Base-by-base conservation (phyloP, 192 early-diverging fungal genomes). In the Entomortierella lignicola region DNA sequence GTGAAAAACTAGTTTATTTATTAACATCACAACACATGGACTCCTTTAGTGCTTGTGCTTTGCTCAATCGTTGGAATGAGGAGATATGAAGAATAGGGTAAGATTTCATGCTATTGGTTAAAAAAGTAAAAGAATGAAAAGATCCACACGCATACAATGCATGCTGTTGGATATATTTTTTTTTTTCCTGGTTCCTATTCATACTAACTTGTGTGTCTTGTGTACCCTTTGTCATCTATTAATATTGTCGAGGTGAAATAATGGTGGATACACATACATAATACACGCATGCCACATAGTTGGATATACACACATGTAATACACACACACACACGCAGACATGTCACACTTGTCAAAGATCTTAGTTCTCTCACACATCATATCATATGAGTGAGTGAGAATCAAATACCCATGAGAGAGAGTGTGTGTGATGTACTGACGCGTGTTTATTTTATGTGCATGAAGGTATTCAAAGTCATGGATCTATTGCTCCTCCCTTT, bases 61-160 rank as follows among this genome's bases (percentile, higher is more conserved):
- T 17, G 21, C 63, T 54, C 34, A 41, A 17, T 66, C 64, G 54
- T 66, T 66, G 64, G 64, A 66, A 66, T 66, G 64, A 66, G n/a
- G 63, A 39, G 52, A 43, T 18, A 29, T 23, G 52, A 42, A 20
- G 39, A 42, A 53, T 42, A 4, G 62, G 12, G 8, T 1, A n/a
- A n/a, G n/a, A n/a, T n/a, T n/a, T n/a, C n/a, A n/a, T n/a, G n/a
- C n/a, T n/a, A n/a, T n/a, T n/a, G n/a, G n/a, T n/a, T 3, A 34
- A 54, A 18, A 54, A 37, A 54, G 50, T 32, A 8, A 21, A 42
- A 42, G 8, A 13, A 42, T 42, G 39, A 13, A 11, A 15, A 47
- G 44, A 47, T 47, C 44, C 44, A 5, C 44, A 15, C 44, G 44
- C 44, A 47, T 47, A 47, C 44, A 4, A 47, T 47, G 20, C 12